Evolutionary conservation across 495 filamentous ascomycete species (phyloP).

Genomic region (Pseudevernia furfuracea): DNA sequence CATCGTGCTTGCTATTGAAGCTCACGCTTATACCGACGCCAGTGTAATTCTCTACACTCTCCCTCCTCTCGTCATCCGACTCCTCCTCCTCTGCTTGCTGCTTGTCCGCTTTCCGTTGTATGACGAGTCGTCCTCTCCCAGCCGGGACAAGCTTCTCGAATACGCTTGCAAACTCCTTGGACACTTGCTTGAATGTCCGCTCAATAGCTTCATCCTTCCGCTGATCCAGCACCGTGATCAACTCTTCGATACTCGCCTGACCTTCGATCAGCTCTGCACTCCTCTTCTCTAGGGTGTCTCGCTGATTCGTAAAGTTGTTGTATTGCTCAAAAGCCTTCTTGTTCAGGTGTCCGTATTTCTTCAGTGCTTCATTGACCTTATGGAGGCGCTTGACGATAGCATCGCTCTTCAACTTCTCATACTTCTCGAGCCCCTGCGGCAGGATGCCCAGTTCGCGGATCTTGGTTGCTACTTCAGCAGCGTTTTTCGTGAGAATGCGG

Average conservation of each 20-base stretch:
- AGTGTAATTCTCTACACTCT: slow-evolving; percentile 90
- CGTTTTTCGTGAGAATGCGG: slow-evolving; percentile 64
- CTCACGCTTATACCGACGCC: slow-evolving; percentile 97
- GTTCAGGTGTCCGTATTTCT: slow-evolving; percentile 96
- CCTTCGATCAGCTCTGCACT: slow-evolving; percentile 76
- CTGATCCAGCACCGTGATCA: slow-evolving; percentile 87
- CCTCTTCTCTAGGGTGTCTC: slow-evolving; percentile 72
- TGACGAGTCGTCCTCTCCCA: slow-evolving; percentile 82
- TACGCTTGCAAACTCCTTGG: slow-evolving; percentile 79
- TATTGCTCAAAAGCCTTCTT: slow-evolving; percentile 99
- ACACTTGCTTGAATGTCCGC: slow-evolving; percentile 96
- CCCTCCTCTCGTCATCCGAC: slow-evolving; percentile 43
- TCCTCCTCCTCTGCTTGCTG: slow-evolving; percentile 60
- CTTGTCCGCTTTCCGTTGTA: slow-evolving; percentile 81
- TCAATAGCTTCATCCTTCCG: slow-evolving; percentile 91
- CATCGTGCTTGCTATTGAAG: slow-evolving; percentile 97
- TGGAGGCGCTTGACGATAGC: slow-evolving; percentile 75
- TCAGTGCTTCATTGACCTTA: slow-evolving; percentile 87
- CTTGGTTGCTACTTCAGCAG: slow-evolving; percentile 70
- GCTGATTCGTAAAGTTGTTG: slow-evolving; percentile 89
- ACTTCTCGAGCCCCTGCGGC: slow-evolving; percentile 89
- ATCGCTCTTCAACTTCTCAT: slow-evolving; percentile 70
- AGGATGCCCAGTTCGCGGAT: slow-evolving; percentile 90
- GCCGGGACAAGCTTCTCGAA: slow-evolving; percentile 95
- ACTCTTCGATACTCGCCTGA: slow-evolving; percentile 77